Evolutionary conservation across 225 moss, liverwort and hornwort species (phyloP).

Genomic region (Antitrichia curtipendula): DNA sequence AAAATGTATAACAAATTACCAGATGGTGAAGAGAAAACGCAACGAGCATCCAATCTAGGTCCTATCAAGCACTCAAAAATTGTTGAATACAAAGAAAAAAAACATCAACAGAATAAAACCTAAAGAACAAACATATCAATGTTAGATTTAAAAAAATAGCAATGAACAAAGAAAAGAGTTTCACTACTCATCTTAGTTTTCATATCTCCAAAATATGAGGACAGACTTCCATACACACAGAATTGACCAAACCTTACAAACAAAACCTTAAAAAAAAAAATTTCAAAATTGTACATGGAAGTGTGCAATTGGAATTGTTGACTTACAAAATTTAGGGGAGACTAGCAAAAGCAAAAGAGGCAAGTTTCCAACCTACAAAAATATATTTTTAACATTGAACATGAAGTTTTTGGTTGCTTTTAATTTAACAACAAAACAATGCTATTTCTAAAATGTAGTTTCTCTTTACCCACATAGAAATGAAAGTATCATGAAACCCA

Average conservation of each 20-base stretch:
- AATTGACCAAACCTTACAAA: background rate
- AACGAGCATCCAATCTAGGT: background rate
- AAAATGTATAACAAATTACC: background rate
- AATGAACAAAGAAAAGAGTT: background rate
- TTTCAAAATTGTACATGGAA: background rate
- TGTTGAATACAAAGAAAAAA: background rate
- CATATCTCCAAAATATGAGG: background rate
- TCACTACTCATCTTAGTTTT: background rate
- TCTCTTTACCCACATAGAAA: too few species aligned
- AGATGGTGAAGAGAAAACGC: background rate
- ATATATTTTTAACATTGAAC: background rate
- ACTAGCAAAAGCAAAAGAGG: background rate
- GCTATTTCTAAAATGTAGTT: background rate
- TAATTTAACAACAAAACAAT: background rate
- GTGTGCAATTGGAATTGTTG: background rate
- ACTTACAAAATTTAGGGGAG: accelerated
- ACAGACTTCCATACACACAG: too few species aligned
- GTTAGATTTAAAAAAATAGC: background rate
- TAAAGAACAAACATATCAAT: background rate
- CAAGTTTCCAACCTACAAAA: accelerated
- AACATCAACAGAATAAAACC: background rate
- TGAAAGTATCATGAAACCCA: background rate
- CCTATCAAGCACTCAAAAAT: background rate
- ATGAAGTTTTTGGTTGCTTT: background rate
- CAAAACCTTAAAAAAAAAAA: background rate